Evolutionary conservation across 352 stramenopile genomes (phyloP), one percentile per base, ranked within the genome.

Genomic region (Pythium pyrilobum): DNA sequence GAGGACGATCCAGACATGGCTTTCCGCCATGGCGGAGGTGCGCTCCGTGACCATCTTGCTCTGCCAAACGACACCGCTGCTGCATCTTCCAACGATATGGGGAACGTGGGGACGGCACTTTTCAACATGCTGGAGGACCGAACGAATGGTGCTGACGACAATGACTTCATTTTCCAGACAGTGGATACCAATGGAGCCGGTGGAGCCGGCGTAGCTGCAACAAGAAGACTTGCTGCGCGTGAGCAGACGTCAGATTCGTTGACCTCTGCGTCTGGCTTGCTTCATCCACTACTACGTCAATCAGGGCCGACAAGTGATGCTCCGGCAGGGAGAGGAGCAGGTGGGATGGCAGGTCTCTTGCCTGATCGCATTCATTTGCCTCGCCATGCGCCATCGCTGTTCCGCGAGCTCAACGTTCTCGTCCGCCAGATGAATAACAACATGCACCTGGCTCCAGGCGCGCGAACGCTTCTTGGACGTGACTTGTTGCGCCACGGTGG

Each of bases 401-500:
- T 92, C 46, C 77, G 77, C 15, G 81, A 92, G 47, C 59, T 92
- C 8, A 76, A 89, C 56, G 81, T 87, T 37, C 42, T 89, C 36
- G 85, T 80, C 0, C 76, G 88, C 10, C 81, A 92, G 46, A 81
- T 89, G 25, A 81, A 92, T 48, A 87, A 59, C 23, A 81, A 91
- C 40, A 27, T 87, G 5, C 70, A 76, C 44, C 52, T 72, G 46
- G 45, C 74, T 16, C 58, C 64, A 43, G 59, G 52, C 7, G 55
- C 54, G 8, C 56, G 66, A 20, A 49, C 45, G 0, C 45, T 64
- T 1, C 23, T 81, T 13, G 66, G 66, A 15, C 74, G 73, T 15
- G 75, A 89, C 27, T 44, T 75, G 13, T 34, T 87, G 21, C 71
- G 73, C 21, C 73, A 65, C 29, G 50, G 62, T 20, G 71, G 77